phyloP scores from a whole-genome alignment of 495 filamentous ascomycete species.

The Hypoxylon fuscum region DNA sequence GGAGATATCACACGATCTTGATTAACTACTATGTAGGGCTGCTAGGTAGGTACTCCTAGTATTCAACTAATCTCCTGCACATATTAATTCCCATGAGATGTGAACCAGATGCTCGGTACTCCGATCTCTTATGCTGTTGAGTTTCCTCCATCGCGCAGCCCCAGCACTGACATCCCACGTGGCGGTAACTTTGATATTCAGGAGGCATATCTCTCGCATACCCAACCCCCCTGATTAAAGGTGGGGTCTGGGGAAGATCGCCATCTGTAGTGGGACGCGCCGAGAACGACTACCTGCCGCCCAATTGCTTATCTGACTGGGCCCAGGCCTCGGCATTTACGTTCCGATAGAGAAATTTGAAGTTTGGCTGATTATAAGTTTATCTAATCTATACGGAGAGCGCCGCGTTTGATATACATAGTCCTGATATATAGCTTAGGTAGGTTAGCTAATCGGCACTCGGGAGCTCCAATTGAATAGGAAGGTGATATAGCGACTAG shows the following conservation, averaged over 20 bases:
- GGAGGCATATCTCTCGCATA: not conserved
- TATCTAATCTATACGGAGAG: constrained; percentile 1
- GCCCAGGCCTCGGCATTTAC: not conserved
- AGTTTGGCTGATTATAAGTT: not conserved
- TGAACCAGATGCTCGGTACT: too few relatives aligned
- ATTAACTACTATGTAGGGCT: too few relatives aligned
- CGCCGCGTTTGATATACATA: not conserved
- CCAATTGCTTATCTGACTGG: not conserved
- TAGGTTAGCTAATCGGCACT: not conserved
- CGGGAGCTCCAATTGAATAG: not conserved
- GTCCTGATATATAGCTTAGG: not conserved
- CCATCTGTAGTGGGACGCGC: not conserved
- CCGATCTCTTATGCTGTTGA: too few relatives aligned
- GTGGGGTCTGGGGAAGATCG: constrained; percentile 3
- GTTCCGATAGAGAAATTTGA: not conserved
- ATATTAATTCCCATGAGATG: too few relatives aligned
- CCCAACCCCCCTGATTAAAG: not conserved
- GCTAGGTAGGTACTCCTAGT: too few relatives aligned
- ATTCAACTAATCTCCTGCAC: too few relatives aligned
- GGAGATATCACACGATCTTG: not conserved
- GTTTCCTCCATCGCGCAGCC: not conserved
- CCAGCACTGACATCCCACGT: not conserved
- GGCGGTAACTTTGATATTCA: not conserved
- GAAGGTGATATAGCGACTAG: not conserved
- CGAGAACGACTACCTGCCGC: not conserved